Base-by-base conservation (phyloP, 2,329 filamentous ascomycete species). In the Fusarium solani-melongenae region DNA sequence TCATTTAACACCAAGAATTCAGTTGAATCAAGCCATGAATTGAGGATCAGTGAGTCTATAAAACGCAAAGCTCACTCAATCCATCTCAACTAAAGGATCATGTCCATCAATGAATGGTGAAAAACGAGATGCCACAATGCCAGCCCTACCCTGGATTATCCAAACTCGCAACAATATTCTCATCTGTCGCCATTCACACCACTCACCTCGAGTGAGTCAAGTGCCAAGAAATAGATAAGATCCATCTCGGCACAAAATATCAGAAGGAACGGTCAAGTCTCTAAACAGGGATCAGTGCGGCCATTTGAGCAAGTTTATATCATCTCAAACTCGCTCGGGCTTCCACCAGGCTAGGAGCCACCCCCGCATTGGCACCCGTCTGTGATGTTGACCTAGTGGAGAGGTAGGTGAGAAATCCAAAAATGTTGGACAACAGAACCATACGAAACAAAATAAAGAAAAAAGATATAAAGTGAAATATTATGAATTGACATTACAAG, bases 221-320 rank as follows among this genome's bases (percentile, higher is more conserved):
- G 10, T 39, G 49, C 34, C 17, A 27, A 58, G 34, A 27, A 56
- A 17, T 22, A 56, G 55, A 38, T 58, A 58, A 58, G 22, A 27
- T 58, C 22, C 22, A 27, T 49, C 6, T 39, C 33, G 22, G 33
- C 17, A 38, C 34, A 14, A 20, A 39, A 39, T 17, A 36, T 9
- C 29, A 60, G n/a, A 57, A 55, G 29, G 20, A 34, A 39, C 60
- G 29, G 38, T 29, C 4, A 53, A 59, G 31, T n/a, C 33, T 33
- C 33, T 64, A 55, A 49, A 49, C 67, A 73, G 69, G 74, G 68
- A 61, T 73, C 62, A 31, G 49, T 83, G 82, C 80, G 82, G 75
- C 70, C 74, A 80, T 84, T 84, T 84, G 82, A 84, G 82, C 82
- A 84, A 84, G 82, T 84, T 84, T 82, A 77, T 74, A 72, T 65